Evolutionary conservation across 2,329 filamentous ascomycete genomes (phyloP), one percentile per base, ranked within the genome.

Genomic region (Epichloe gansuensis): DNA sequence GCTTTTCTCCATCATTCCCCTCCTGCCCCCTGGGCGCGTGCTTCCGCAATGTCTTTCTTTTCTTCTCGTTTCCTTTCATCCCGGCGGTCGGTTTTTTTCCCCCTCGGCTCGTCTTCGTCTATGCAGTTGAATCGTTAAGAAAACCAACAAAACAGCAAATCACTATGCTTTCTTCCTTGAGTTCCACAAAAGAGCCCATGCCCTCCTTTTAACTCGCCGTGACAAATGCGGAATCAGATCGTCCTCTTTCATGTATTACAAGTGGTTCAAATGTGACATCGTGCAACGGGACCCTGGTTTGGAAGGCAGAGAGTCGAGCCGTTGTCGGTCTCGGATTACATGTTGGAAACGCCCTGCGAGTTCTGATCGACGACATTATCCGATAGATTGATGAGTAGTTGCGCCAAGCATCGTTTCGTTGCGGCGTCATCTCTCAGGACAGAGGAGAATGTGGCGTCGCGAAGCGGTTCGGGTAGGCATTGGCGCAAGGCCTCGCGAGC

Each of bases 401-500:
- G 93, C n/a, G 90, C 88, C 36, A 98, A 83, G 68, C 93, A 98
- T 54, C 93, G 85, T 74, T 98, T 98, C 0, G 93, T 98, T 1
- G 93, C 93, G 13, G 93, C 93, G 64, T 98, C 93, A 63, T 98
- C 93, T 53, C 93, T 87, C 36, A 98, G 82, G 44, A 98, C 93
- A 0, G 90, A 91, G 8, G 89, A 95, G 68, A 98, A 98, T 2
- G 93, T 98, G 7, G 91, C 90, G 66, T 98, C 93, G 47, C 93
- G 86, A n/a, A 98, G 82, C n/a, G 93, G 93, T 64, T 98, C 93
- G 0, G 93, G 93, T 12, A 98, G 84, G 64, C 93, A 98, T 69
- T 98, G 93, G 42, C 93, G 82, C 23, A 98, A 79, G 45, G 93
- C 93, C 68, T 98, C 93, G 35, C 93, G 86, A 52, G 93, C 93